Evolutionary conservation across 208 protist genomes (phyloP), one percentile per base, ranked within the genome.

Genomic region (Perkinsela sp.): DNA sequence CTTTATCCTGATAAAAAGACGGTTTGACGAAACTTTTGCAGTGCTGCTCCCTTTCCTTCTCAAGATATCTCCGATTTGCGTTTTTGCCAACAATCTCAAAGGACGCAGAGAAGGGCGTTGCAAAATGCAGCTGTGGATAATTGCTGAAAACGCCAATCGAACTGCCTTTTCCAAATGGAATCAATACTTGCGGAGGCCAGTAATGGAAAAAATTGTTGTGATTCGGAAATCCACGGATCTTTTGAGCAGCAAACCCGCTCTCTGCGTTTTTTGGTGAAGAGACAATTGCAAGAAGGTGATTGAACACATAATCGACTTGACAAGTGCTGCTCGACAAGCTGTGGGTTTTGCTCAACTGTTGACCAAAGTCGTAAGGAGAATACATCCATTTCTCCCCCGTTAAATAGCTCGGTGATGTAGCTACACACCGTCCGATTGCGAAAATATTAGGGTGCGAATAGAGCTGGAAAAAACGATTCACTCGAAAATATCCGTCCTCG

Each of bases 1-100:
- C 82, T 73, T 88, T 82, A 74, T 80, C 81, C 72, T 86, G 86
- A 78, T 84, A 90, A 70, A 88, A 90, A 32, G 83, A 69, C 0
- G 85, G 85, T 68, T 80, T 68, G 67, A 78, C 76, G 68, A 84
- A 86, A 68, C 88, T 82, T 71, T 81, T 84, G 31, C 83, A 67
- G n/a, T 88, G 75, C 57, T 84, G 80, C 69, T 76, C 79, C 16
- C 82, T 75, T 67, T 90, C 85, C 70, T 87, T 81, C 75, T 83
- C 78, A 68, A 87, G 87, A 70, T 90, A 82, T 67, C 80, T 77
- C 30, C 87, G 75, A 0, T 82, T 79, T 15, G 80, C 71, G 31
- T 81, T 71, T 31, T 80, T 82, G 0, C 73, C 76, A 75, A 86
- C 80, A 66, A 77, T 81, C 68, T 82, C 82, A 30, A 78, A 81